These are phyloP conservation scores for Fistulifera solaris DNA, from an alignment of 108 stramenopile species.

Conservation along the genomic window DNA sequence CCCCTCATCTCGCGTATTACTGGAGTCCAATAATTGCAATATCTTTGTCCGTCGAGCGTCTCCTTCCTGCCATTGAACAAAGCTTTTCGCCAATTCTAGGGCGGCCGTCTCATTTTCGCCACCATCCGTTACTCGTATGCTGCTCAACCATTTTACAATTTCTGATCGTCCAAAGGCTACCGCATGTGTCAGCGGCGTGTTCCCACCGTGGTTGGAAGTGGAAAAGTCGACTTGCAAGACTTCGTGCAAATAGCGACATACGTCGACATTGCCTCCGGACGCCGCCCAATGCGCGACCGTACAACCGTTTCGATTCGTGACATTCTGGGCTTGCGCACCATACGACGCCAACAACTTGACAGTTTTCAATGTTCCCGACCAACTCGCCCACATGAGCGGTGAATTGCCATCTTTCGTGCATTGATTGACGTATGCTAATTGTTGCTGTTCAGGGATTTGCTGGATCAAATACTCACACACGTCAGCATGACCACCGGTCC, in stretches of 20 bases:
- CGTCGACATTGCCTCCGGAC: conserved; percentile 41
- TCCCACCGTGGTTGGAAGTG: conserved; percentile 53
- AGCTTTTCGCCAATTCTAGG: conserved; percentile 29
- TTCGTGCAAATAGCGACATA: conserved; percentile 60
- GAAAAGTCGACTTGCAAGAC: conserved; percentile 57
- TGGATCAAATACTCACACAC: conserved; percentile 38
- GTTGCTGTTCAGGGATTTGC: conserved; percentile 12
- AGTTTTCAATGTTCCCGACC: conserved; percentile 64
- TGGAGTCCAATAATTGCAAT: conserved; percentile 28
- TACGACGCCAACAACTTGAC: conserved; percentile 59
- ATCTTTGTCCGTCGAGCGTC: conserved; percentile 26
- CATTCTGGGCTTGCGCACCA: conserved; percentile 37
- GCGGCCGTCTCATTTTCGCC: conserved; percentile 25
- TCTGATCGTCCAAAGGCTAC: conserved; percentile 63
- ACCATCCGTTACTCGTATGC: conserved; percentile 17
- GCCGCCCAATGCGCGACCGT: conserved; percentile 75
- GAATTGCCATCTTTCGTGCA: conserved; percentile 76
- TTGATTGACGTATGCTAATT: conserved; percentile 38
- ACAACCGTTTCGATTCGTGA: conserved; percentile 70
- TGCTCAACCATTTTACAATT: conserved; percentile 49
- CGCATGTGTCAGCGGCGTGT: conserved; percentile 73
- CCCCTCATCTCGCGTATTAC: too few species aligned
- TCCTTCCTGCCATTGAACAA: conserved; percentile 34
- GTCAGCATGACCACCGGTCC: conserved; percentile 52
- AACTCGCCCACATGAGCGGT: conserved; percentile 78